Conservation (phyloP, 176 grass and related monocot species). For the Olyra latifolia region DNA sequence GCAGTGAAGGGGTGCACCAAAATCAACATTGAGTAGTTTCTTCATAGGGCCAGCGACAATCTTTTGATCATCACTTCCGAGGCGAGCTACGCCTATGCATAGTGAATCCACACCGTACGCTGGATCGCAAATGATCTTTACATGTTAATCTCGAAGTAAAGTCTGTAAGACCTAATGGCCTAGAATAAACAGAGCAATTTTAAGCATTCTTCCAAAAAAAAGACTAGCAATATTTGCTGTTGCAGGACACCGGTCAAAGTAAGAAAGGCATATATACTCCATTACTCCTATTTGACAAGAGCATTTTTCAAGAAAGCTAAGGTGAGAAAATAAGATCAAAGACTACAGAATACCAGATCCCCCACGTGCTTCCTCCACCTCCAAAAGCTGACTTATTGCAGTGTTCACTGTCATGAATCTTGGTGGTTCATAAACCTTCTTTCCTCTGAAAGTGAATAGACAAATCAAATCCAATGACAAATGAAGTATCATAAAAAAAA, state of each 20-base stretch:
- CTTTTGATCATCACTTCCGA: constrained; percentile 82
- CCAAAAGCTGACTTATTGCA: constrained; percentile 91
- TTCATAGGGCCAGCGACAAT: constrained; percentile 80
- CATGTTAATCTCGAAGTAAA: neutral
- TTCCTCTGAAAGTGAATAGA: constrained; percentile 61
- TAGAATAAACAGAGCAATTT: neutral
- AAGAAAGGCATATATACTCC: neutral
- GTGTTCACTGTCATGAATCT: constrained; percentile 89
- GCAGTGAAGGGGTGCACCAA: constrained; percentile 89
- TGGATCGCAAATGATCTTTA: constrained; percentile 36
- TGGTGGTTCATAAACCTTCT: constrained; percentile 88
- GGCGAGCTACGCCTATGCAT: constrained; percentile 86
- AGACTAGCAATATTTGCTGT: neutral
- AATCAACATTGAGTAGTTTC: constrained; percentile 70
- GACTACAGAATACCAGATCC: constrained; percentile 55
- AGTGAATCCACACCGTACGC: constrained; percentile 57
- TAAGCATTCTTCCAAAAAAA: neutral
- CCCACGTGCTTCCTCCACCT: constrained; percentile 53
- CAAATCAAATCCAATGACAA: neutral
- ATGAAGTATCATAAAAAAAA: constrained; percentile 7
- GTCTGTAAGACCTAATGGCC: neutral
- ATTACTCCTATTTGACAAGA: neutral
- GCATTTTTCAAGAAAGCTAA: neutral
- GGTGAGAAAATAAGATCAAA: neutral
- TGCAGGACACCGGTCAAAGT: neutral